Evolutionary conservation across 768 basidiomycete species (phyloP).

Genomic region (Rhizopogon salebrosus): DNA sequence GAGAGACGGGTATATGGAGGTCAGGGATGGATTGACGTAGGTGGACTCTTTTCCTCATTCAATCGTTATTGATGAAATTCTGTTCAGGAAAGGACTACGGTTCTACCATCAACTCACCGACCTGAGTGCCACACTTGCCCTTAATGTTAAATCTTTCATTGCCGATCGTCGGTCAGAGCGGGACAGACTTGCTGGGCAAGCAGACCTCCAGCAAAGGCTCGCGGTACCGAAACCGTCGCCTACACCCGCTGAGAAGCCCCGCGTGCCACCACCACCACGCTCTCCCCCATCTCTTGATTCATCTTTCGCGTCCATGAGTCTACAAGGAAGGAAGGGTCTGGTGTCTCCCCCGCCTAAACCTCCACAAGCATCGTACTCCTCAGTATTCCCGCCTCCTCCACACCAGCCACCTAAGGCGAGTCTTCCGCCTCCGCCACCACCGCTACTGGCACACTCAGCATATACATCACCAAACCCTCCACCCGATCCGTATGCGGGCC

Average conservation of each 20-base stretch:
- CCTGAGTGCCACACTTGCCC: conserved; percentile 51
- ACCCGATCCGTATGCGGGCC: conserved; percentile 31
- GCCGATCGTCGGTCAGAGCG: conserved; percentile 63
- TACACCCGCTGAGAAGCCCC: conserved; percentile 43
- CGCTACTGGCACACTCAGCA: conserved; percentile 20
- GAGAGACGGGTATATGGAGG: conserved; percentile 81
- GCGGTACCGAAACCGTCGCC: conserved; percentile 35
- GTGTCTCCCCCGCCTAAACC: conserved; percentile 24
- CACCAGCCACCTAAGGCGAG: conserved; percentile 20
- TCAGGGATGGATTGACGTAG: conserved; percentile 77
- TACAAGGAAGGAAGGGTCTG: conserved; percentile 29
- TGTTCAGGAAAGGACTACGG: conserved; percentile 72
- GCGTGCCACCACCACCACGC: conserved; percentile 37
- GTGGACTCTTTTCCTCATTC: conserved; percentile 26
- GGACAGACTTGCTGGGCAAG: conserved; percentile 56
- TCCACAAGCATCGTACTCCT: conserved; percentile 24
- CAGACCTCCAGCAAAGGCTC: conserved; percentile 68
- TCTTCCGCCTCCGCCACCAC: conserved; percentile 19
- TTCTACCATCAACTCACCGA: conserved; percentile 83
- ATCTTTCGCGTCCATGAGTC: conserved; percentile 53
- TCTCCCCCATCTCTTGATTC: conserved; percentile 38
- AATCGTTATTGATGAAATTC: conserved; percentile 6
- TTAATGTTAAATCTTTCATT: conserved; percentile 59
- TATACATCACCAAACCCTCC: conserved; percentile 19
- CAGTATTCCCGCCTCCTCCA: conserved; percentile 7